Conservation (phyloP, 116 monocot species). For the Trichopus zeylanicus region DNA sequence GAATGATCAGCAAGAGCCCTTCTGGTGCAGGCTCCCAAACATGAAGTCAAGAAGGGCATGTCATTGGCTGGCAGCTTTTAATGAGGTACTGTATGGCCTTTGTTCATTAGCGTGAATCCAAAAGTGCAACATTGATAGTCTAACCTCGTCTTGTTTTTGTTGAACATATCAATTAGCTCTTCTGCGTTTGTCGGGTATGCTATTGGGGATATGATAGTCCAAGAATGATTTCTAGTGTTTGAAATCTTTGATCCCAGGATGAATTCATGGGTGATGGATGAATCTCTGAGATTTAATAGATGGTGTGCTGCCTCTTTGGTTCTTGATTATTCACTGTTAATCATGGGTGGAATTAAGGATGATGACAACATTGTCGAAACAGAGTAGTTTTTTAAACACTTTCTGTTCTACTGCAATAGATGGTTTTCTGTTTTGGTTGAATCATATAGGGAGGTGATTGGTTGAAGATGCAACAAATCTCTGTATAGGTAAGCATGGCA, state of each 20-base stretch:
- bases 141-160: no score
- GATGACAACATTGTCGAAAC: slow-evolving; percentile 16
- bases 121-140: no score
- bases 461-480: no score
- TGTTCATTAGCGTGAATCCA: background rate
- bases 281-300: slow-evolving; percentile 36
- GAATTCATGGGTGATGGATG: slow-evolving; percentile 31
- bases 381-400: no score
- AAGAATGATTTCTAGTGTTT: slow-evolving; percentile 31
- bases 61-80: slow-evolving; percentile 43
- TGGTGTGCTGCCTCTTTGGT: slow-evolving; percentile 38
- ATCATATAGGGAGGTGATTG: slow-evolving; percentile 36
- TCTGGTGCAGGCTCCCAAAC: slow-evolving; percentile 45
- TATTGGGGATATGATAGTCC: slow-evolving; percentile 58
- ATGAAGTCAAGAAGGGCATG: slow-evolving; percentile 48
- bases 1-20: slow-evolving; percentile 54
- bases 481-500: no score
- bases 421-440: slow-evolving; percentile 38
- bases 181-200: slow-evolving; percentile 34
- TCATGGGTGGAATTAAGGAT: slow-evolving; percentile 42
- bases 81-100: slow-evolving; percentile 46
- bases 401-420: no score
- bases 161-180: background rate
- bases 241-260: slow-evolving; percentile 62
- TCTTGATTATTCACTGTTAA: slow-evolving; percentile 23